Conservation (phyloP, 805 yeast species). For the Monosporozyma unispora region DNA sequence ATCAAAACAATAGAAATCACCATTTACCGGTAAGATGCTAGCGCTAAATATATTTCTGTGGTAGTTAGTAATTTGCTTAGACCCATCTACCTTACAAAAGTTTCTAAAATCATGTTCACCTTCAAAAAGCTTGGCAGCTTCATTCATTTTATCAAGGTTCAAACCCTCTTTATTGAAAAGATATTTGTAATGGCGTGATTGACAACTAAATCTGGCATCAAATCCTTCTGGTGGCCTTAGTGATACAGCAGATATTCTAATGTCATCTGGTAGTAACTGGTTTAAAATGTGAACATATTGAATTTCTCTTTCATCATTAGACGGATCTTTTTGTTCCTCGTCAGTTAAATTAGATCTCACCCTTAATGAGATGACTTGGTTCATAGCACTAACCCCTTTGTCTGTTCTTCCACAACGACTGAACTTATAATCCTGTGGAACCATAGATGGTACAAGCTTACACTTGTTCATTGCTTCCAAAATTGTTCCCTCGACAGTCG, state of each 20-base stretch:
- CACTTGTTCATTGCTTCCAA: conserved; percentile 63
- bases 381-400: conserved; percentile 94
- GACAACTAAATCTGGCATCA: conserved; percentile 90
- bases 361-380: conserved; percentile 77
- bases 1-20: conserved; percentile 58
- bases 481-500: conserved; percentile 77
- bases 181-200: conserved; percentile 78
- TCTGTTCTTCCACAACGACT: conserved; percentile 95
- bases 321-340: conserved; percentile 53
- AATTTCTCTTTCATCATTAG: conserved; percentile 56
- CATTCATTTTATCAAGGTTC: conserved; percentile 56
- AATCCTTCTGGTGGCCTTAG: conserved; percentile 74
- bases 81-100: conserved; percentile 89
- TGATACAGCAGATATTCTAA: conserved; percentile 72
- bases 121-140: conserved; percentile 48
- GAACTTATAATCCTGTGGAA: conserved; percentile 57
- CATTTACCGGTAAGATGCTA: conserved; percentile 33
- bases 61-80: conserved; percentile 81
- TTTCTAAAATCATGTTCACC: conserved; percentile 90
- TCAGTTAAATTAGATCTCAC: conserved; percentile 59
- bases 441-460: conserved; percentile 50
- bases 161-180: conserved; percentile 51
- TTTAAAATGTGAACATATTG: conserved; percentile 72
- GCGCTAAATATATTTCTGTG: conserved; percentile 52
- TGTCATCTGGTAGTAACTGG: conserved; percentile 69